Base-by-base conservation (phyloP, 2,329 filamentous ascomycete species). In the Emergomyces pasteurianus region DNA sequence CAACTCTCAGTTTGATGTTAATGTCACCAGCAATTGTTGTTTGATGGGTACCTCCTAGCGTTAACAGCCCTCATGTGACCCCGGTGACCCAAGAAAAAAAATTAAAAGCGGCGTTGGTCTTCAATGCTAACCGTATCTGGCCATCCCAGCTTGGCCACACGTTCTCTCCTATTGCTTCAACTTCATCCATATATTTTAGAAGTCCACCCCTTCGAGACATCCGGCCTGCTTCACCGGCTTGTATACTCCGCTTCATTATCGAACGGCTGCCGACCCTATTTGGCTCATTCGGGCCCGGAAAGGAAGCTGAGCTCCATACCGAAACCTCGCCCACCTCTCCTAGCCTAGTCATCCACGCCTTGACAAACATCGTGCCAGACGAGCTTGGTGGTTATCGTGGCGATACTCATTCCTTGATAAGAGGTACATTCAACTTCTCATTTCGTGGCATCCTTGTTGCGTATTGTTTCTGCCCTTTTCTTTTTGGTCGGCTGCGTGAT, bases 391-490 rank as follows among this genome's bases (percentile, higher is more conserved):
- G 69, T 74, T 68, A 70, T 69, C 68, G 74, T 76, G 75, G 73
- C 74, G 71, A 74, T 71, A 69, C 68, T 69, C 68, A 70, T 70
- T 71, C 71, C 70, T 70, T 78, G 71, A 77, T 70, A 71, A 72
- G 71, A 75, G 74, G 75, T 77, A 74, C 62, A 34, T 38, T 56
- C 14, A n/a, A 28, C 28, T 54, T 38, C 7, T 65, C 57, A 54
- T 63, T 60, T 66, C 64, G 63, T 65, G 64, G 67, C 64, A 66
- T 63, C 63, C 47, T 56, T 58, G 16, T 42, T 46, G 16, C 26
- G 50, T 16, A 58, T 64, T 62, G 63, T 63, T 63, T 65, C 67
- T 26, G 26, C 31, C 31, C 31, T 42, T 4, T 31, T 42, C 9
- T 38, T 57, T 6, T 18, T 28, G n/a, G 23, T 53, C 34, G 43